A percentile compares a stretch with the other conserved stretches of the same genome.
These are phyloP conservation scores for Dothidotthia symphoricarpi DNA, from an alignment of 2,329 filamentous ascomycete genomes.

Conservation along the genomic window DNA sequence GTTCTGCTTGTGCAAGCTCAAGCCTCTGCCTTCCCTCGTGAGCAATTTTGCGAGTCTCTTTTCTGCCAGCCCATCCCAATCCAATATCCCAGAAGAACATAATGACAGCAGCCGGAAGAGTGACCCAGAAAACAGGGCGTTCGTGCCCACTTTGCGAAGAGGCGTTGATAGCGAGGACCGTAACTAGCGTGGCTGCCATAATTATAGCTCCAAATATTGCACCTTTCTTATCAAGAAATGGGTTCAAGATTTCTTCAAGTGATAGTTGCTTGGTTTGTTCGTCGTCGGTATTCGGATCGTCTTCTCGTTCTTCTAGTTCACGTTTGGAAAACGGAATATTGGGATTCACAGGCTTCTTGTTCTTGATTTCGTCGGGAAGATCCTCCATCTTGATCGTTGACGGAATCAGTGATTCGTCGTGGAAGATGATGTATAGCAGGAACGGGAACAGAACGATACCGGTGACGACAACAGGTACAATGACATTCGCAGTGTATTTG, in stretches of 20 bases:
- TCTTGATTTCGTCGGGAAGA: slow-evolving; percentile 57
- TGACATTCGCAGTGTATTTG: slow-evolving; percentile 73
- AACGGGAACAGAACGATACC: slow-evolving; percentile 68
- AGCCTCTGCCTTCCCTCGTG: slow-evolving; percentile 54
- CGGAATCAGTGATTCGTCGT: slow-evolving; percentile 63
- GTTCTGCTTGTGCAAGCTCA: slow-evolving; percentile 42
- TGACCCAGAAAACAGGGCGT: slow-evolving; percentile 66
- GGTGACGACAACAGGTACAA: slow-evolving; percentile 68
- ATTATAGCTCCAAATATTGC: slow-evolving; percentile 63
- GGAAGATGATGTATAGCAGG: slow-evolving; percentile 67
- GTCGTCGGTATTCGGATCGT: slow-evolving; percentile 47
- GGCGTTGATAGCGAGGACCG: slow-evolving; percentile 65
- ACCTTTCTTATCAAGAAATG: slow-evolving; percentile 66
- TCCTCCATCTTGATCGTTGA: slow-evolving; percentile 66
- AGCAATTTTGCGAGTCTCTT: slow-evolving; percentile 64
- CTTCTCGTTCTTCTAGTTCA: slow-evolving; percentile 54
- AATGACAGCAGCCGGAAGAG: slow-evolving; percentile 64
- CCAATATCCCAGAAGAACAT: slow-evolving; percentile 68
- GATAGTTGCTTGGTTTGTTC: slow-evolving; percentile 54
- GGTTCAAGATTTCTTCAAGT: slow-evolving; percentile 73
- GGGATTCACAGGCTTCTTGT: slow-evolving; percentile 63
- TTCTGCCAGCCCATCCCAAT: slow-evolving; percentile 62
- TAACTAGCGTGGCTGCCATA: slow-evolving; percentile 66
- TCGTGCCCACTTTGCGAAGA: slow-evolving; percentile 52
- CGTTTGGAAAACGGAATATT: slow-evolving; percentile 67